Evolutionary conservation across 768 basidiomycete species (phyloP).

Genomic region (Dentipellis fragilis): DNA sequence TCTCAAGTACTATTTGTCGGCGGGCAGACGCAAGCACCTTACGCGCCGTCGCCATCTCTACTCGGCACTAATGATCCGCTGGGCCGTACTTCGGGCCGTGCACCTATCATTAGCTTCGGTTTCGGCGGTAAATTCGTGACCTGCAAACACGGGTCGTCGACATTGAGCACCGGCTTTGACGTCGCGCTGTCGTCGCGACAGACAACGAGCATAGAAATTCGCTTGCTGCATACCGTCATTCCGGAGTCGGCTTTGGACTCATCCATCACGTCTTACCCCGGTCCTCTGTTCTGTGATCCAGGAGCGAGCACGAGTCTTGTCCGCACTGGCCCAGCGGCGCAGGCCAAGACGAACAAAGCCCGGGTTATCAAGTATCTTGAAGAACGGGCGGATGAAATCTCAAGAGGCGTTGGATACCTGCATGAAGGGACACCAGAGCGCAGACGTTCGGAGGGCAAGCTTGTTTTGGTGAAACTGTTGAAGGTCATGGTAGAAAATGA

Average conservation of each 20-base stretch:
- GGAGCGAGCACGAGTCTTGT: constrained; percentile 60
- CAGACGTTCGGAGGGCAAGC: constrained; percentile 62
- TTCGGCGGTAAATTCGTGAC: constrained; percentile 88
- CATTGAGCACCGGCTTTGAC: constrained; percentile 66
- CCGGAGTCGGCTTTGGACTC: constrained; percentile 53
- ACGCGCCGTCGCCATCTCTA: constrained; percentile 80
- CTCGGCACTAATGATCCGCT: constrained; percentile 77
- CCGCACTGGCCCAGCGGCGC: constrained; percentile 43
- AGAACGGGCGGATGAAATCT: constrained; percentile 66
- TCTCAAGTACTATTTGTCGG: constrained; percentile 18
- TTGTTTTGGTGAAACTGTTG: constrained; percentile 63
- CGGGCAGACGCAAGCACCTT: constrained; percentile 38
- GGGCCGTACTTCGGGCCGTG: constrained; percentile 57
- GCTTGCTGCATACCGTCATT: constrained; percentile 56
- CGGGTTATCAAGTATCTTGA: constrained; percentile 70
- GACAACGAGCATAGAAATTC: constrained; percentile 60
- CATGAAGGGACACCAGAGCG: constrained; percentile 39
- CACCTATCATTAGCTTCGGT: constrained; percentile 82
- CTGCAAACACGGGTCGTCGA: constrained; percentile 70
- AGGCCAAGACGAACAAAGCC: constrained; percentile 77
- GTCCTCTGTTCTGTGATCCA: constrained; percentile 76
- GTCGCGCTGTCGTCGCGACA: constrained; percentile 65
- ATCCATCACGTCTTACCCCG: constrained; percentile 61
- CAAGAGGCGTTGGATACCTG: constrained; percentile 66
- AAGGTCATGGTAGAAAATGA: constrained; percentile 83